Conservation (phyloP, 2,329 filamentous ascomycete species). For the Penicillium thymicola region DNA sequence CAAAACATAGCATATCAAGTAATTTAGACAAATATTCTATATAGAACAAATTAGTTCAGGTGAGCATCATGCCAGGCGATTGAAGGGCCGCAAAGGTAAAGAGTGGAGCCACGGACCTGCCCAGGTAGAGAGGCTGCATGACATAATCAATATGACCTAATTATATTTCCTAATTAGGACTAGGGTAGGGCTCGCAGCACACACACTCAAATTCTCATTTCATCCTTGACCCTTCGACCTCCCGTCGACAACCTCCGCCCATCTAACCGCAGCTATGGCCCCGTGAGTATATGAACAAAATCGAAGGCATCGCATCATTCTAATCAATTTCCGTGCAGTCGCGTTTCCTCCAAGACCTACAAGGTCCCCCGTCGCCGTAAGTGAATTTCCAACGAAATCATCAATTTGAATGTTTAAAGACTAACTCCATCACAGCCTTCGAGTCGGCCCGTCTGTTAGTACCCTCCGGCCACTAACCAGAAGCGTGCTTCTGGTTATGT, state of each 20-base stretch:
- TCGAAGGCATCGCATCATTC: constrained; percentile 36
- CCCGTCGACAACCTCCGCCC: constrained; percentile 36
- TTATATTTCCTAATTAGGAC: background rate
- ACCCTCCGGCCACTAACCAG: constrained; percentile 87
- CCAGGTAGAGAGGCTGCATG: background rate
- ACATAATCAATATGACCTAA: background rate
- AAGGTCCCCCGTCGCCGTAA: constrained; percentile 89
- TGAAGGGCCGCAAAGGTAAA: background rate
- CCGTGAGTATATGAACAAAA: constrained; percentile 38
- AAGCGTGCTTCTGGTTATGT: constrained; percentile 98
- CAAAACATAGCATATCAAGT: background rate
- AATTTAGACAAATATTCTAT: background rate
- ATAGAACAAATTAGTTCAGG: background rate
- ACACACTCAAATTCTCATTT: constrained; percentile 16
- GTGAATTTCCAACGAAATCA: constrained; percentile 29
- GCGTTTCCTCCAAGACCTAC: constrained; percentile 98
- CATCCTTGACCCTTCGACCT: constrained; percentile 29
- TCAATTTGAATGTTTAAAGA: constrained; percentile 22
- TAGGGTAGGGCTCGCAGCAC: constrained; percentile 3
- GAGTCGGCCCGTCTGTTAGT: constrained; percentile 99
- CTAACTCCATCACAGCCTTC: constrained; percentile 62
- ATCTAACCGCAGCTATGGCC: constrained; percentile 41
- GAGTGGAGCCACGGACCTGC: background rate
- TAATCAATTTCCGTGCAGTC: constrained; percentile 36
- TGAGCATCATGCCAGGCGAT: background rate